Conservation (phyloP, 805 yeast genomes). For the Saccharomyces paradoxus region DNA sequence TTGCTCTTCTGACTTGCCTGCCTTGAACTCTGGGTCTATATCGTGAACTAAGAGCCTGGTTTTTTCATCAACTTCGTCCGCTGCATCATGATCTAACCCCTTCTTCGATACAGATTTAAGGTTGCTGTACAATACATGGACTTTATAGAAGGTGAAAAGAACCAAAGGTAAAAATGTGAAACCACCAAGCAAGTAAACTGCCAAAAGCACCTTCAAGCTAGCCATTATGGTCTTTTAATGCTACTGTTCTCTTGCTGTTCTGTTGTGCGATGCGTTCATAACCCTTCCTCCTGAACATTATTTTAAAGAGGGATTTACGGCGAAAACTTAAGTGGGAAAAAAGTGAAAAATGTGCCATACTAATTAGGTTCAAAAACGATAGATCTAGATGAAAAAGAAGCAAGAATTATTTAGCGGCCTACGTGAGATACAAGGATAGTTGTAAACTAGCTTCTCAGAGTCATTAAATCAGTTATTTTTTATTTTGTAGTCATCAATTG, state of each 20-base stretch:
- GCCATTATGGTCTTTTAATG: conserved; percentile 10
- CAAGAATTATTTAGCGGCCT: neutral
- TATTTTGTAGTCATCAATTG: conserved; percentile 29
- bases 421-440: neutral
- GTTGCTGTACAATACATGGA: conserved; percentile 32
- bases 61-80: conserved; percentile 22
- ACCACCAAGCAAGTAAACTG: conserved; percentile 67
- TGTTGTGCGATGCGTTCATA: neutral
- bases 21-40: conserved; percentile 38
- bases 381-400: neutral
- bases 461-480: conserved; percentile 35
- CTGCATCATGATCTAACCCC: conserved; percentile 17
- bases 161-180: conserved; percentile 65
- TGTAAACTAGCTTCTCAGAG: conserved; percentile 24
- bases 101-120: neutral
- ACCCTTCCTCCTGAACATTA: neutral
- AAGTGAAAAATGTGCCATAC: neutral
- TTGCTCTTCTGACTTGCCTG: conserved; percentile 58
- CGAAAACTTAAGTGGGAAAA: neutral
- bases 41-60: conserved; percentile 8
- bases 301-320: neutral
- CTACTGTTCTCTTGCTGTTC: neutral
- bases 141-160: conserved; percentile 26
- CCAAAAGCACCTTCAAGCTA: conserved; percentile 30
- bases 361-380: neutral